A percentile compares a stretch with the other conserved stretches of the same genome.
These are phyloP conservation scores for Citrullus amarus DNA, from an alignment of 306 rosid species.

Conservation along the genomic window DNA sequence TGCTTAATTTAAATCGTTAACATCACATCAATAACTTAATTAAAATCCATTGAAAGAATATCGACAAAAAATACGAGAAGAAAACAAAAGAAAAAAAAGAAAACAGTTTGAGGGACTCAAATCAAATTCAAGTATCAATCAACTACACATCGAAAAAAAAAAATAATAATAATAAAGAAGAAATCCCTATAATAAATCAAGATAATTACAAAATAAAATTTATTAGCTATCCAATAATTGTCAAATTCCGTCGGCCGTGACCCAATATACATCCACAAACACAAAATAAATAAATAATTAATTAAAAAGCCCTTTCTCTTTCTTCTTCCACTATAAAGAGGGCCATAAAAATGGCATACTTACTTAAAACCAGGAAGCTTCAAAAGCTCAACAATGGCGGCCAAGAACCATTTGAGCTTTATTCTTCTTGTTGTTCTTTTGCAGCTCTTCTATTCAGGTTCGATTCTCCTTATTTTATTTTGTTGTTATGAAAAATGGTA, in stretches of 20 bases:
- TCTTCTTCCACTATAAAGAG: neutral
- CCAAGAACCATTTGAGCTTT: neutral
- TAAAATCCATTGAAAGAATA: neutral
- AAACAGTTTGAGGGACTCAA: neutral
- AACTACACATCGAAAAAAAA: neutral
- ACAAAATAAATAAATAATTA: neutral
- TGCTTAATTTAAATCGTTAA: neutral
- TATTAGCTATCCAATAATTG: neutral
- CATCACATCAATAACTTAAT: neutral
- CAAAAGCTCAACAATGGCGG: conserved; percentile 2
- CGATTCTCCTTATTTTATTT: neutral
- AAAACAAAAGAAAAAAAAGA: neutral
- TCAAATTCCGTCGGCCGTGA: neutral
- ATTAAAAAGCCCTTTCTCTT: no score
- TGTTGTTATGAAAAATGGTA: neutral
- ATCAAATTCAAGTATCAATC: neutral
- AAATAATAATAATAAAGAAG: no score
- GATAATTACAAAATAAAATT: neutral
- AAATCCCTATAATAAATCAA: neutral
- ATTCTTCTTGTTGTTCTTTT: neutral
- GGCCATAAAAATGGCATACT: neutral
- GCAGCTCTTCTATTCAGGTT: neutral
- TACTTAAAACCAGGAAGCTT: neutral
- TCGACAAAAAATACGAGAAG: neutral
- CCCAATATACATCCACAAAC: neutral